phyloP scores from a whole-genome alignment of 148 eudicot species.

The Pharnaceum exiguum region DNA sequence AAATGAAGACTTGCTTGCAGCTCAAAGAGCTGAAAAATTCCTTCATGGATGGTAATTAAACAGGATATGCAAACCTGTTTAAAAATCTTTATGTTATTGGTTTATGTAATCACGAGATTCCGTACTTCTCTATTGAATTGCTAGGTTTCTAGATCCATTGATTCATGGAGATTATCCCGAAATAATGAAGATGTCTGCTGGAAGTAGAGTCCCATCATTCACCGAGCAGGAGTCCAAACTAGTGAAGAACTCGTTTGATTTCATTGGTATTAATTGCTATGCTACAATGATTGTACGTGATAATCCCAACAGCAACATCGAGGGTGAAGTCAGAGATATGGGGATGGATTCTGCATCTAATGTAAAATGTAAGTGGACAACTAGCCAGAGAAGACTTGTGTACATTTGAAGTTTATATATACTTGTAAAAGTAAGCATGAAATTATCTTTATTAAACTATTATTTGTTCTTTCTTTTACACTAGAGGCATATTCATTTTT shows the following conservation, averaged over 20 bases:
- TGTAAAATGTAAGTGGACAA: too few relatives aligned
- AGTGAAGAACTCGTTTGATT: slow-evolving; percentile 1
- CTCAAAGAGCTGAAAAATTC: background rate
- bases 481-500: too few relatives aligned
- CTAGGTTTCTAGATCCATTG: background rate
- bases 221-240: background rate
- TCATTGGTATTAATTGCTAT: background rate
- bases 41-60: background rate
- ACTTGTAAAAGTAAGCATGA: too few relatives aligned
- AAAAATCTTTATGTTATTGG: background rate
- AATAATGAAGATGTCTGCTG: background rate
- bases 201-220: background rate
- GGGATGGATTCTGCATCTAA: background rate
- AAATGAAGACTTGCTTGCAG: background rate
- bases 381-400: too few relatives aligned
- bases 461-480: too few relatives aligned
- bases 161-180: background rate
- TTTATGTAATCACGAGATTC: background rate
- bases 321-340: background rate
- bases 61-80: too few relatives aligned
- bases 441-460: too few relatives aligned
- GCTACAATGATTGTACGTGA: background rate
- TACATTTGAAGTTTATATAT: too few relatives aligned
- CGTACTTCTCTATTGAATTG: background rate
- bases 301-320: background rate